Percentiles rank a stretch among this genome's conserved stretches.
These are phyloP conservation scores for Aureobasidium sp. DNA, from an alignment of 2,329 filamentous ascomycete species.

Conservation along the genomic window DNA sequence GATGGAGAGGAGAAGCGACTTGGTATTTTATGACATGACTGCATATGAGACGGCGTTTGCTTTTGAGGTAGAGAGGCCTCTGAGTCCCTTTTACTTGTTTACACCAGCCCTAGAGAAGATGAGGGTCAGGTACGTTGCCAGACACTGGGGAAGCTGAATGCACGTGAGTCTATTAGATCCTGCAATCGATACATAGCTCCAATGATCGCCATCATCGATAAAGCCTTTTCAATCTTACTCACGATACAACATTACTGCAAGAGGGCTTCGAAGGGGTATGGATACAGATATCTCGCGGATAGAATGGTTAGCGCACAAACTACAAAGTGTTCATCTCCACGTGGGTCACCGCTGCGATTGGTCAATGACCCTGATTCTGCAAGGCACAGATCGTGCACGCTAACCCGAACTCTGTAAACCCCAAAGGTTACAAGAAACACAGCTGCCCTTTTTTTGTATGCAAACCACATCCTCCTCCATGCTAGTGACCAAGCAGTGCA, in stretches of 20 bases:
- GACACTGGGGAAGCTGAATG: neutral
- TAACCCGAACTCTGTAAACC: no score
- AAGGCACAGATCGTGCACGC: no score
- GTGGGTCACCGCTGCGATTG: no score
- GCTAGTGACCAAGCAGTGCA: neutral
- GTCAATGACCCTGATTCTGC: no score
- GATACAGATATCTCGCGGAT: no score
- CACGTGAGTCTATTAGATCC: neutral
- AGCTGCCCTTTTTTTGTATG: neutral
- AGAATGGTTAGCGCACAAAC: no score
- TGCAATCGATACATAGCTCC: neutral
- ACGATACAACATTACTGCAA: no score
- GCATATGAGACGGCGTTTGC: constrained; percentile 6
- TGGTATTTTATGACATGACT: constrained; percentile 1
- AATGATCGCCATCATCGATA: neutral
- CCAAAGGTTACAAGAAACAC: neutral
- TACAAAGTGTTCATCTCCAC: no score
- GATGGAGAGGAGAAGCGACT: neutral
- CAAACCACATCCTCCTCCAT: neutral
- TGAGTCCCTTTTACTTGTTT: neutral
- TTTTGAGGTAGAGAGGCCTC: neutral
- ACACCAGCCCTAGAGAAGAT: neutral
- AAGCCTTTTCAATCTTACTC: neutral
- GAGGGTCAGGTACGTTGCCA: neutral
- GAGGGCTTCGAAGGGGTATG: no score